phyloP scores from a whole-genome alignment of 2,329 filamentous ascomycete genomes.

The Berkeleyomyces rouxiae region DNA sequence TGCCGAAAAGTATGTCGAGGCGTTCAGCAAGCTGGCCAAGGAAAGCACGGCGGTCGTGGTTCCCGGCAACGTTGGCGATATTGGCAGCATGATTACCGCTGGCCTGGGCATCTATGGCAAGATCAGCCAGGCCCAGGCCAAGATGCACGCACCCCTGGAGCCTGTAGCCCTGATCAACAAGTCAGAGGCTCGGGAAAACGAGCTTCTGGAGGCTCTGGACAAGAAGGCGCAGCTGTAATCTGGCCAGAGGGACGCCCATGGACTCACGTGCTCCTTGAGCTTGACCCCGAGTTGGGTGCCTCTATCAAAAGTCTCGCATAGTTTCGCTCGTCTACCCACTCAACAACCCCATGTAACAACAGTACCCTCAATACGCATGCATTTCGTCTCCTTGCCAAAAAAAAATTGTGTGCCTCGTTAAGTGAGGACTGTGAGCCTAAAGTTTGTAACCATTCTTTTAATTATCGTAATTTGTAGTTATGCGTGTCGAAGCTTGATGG shows the following conservation, averaged over 20 bases:
- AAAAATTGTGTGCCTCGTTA: background rate
- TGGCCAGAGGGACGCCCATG: conserved; percentile 9
- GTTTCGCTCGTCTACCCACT: background rate
- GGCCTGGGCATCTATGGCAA: conserved; percentile 93
- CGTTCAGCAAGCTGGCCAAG: conserved; percentile 80
- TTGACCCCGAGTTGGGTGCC: background rate
- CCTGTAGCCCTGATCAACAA: conserved; percentile 8
- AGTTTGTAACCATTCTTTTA: background rate
- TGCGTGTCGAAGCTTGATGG: background rate
- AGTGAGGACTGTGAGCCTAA: background rate
- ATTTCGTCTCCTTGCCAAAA: background rate
- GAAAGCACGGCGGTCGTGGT: conserved; percentile 93
- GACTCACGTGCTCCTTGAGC: background rate
- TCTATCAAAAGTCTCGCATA: background rate
- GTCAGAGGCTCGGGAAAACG: conserved; percentile 22
- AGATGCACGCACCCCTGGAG: conserved; percentile 23
- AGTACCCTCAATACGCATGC: background rate
- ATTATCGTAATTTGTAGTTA: background rate
- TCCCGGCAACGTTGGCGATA: conserved; percentile 90
- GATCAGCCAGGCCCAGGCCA: conserved; percentile 63
- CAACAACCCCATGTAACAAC: background rate
- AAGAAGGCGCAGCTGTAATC: conserved; percentile 16
- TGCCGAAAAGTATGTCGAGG: conserved; percentile 95
- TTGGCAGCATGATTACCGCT: conserved; percentile 90
- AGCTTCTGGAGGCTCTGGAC: conserved; percentile 26